Evolutionary conservation across 2,329 filamentous ascomycete species (phyloP), one percentile per base, ranked within the genome.

Genomic region (Hypoxylon sp.): DNA sequence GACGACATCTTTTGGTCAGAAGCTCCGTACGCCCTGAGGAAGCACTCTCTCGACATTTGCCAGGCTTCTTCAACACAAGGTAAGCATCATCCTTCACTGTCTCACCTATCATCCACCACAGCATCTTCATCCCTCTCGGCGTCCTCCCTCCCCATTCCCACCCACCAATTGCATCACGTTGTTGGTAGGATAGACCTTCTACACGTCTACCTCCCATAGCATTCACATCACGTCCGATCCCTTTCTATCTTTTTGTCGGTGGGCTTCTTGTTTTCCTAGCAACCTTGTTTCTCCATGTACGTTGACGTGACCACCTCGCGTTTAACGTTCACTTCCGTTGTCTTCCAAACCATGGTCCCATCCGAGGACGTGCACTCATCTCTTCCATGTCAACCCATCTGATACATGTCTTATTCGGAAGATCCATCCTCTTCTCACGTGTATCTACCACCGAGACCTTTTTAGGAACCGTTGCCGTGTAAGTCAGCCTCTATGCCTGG

Each of bases 81-180:
- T 67, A 67, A 63, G 64, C 32, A 37, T 48, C 17, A 37, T 63
- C n/a, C 19, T 21, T 17, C 29, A 50, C 47, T 5, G 37, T 55
- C 32, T 21, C 24, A 27, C 6, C 31, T 19, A 27, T 6, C 51
- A 19, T 15, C 31, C 31, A 61, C 3, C 48, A 2, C 31, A 10
- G 7, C 31, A 32, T 19, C 44, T 21, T 10, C 31, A 35, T 53
- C 31, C 42, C 15, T 35, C 27, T 46, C 39, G 15, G 27, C 56
- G 29, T 31, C 47, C 13, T 27, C 24, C 8, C 15, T 15, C 35
- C 32, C 17, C 31, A 24, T 44, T 17, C 6, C 44, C 39, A 29
- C 3, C 21, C 46, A 44, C 19, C 15, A 11, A 52, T 17, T 17
- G 19, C 8, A 63, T 17, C 6, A 21, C 21, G 35, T 50, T 27